These are phyloP conservation scores for Bocquillonia castaneifolia DNA, from an alignment of 441 rosid species.

Conservation along the genomic window DNA sequence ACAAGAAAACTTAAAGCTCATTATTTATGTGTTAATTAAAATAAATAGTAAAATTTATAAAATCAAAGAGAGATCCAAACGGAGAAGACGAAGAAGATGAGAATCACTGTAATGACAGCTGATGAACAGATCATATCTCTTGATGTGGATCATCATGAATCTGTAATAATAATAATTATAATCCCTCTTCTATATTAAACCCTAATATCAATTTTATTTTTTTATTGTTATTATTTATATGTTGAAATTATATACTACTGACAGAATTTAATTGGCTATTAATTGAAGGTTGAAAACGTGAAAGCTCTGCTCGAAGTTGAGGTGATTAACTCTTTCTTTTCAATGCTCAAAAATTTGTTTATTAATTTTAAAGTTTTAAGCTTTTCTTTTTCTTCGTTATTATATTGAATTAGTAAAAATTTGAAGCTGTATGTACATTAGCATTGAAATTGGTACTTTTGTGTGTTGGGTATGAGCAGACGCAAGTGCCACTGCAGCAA, in stretches of 20 bases:
- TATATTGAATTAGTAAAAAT: neutral
- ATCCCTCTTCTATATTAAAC: constrained; percentile 22
- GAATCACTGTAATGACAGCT: constrained; percentile 85
- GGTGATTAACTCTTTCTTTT: constrained; percentile 33
- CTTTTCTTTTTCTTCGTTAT: neutral
- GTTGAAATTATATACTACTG: neutral
- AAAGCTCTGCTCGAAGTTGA: constrained; percentile 94
- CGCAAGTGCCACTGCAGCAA: constrained; percentile 72
- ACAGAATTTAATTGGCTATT: constrained; percentile 2
- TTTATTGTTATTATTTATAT: too few species aligned
- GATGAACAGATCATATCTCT: constrained; percentile 74
- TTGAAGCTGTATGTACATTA: constrained; percentile 10
- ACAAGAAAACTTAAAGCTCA: too few species aligned
- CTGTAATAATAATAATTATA: constrained; percentile 36
- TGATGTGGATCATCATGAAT: constrained; percentile 79
- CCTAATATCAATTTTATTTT: constrained; percentile 15
- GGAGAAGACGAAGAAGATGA: constrained; percentile 39
- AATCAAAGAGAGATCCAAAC: constrained; percentile 2
- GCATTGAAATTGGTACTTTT: too few species aligned
- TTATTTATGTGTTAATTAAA: too few species aligned
- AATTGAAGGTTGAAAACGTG: constrained; percentile 74
- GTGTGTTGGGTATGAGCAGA: too few species aligned
- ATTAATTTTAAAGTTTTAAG: neutral
- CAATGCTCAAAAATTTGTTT: neutral
- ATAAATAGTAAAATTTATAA: too few species aligned